Evolutionary conservation across 257 asterid species (phyloP).

Genomic region (Osmanthus fragrans): DNA sequence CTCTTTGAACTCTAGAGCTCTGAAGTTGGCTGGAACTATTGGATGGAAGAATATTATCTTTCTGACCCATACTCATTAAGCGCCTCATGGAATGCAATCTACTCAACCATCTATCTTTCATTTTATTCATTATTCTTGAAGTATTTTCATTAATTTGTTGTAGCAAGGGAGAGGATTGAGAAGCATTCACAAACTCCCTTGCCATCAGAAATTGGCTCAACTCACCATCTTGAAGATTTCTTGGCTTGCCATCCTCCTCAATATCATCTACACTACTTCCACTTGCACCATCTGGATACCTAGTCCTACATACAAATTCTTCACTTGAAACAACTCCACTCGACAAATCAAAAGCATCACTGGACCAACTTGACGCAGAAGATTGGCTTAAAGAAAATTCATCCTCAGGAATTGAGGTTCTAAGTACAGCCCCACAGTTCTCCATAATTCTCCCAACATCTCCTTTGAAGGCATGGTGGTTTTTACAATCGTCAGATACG

Average conservation of each 20-base stretch:
- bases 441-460: neutral
- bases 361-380: neutral
- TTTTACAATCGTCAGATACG: conserved; percentile 11
- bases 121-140: conserved; percentile 32
- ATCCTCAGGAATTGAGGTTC: conserved; percentile 43
- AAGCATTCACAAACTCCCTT: conserved; percentile 23
- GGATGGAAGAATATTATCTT: conserved; percentile 23
- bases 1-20: conserved; percentile 47
- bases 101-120: conserved; percentile 52
- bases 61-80: conserved; percentile 31
- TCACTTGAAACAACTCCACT: conserved; percentile 29
- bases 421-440: conserved; percentile 50
- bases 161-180: conserved; percentile 27
- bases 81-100: conserved; percentile 60
- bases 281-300: conserved; percentile 27
- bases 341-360: conserved; percentile 30
- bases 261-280: conserved; percentile 25
- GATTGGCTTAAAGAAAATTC: conserved; percentile 13
- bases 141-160: conserved; percentile 25
- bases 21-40: conserved; percentile 23
- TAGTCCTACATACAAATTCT: conserved; percentile 26
- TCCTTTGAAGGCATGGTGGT: conserved; percentile 20
- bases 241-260: conserved; percentile 30
- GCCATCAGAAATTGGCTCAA: conserved; percentile 28
- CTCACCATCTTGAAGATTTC: conserved; percentile 19